A percentile compares a stretch with the other conserved stretches of the same genome.
Evolutionary conservation across 305 asterid genomes (phyloP).

Genomic region (Vinca major): DNA sequence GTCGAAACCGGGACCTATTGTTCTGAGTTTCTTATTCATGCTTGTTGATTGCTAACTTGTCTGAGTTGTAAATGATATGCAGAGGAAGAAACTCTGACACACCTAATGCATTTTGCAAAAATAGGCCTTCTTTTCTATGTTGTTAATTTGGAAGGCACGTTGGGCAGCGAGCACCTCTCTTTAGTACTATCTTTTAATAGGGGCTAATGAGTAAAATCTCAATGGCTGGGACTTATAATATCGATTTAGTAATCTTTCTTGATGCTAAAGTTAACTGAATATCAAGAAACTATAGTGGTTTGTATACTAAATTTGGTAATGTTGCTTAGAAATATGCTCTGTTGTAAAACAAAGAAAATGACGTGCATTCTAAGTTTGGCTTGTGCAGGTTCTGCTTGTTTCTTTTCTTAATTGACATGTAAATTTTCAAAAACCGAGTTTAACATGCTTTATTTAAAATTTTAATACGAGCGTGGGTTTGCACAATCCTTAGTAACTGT

Average conservation of each 20-base stretch:
- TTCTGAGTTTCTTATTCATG: neutral
- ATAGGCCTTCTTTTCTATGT: neutral
- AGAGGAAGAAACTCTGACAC: neutral
- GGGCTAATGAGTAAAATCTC: neutral
- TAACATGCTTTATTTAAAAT: neutral
- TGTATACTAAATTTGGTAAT: neutral
- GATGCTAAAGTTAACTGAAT: neutral
- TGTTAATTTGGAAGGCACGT: neutral
- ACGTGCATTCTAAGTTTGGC: neutral
- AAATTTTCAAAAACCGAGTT: no score
- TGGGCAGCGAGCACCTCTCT: neutral
- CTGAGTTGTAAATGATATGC: neutral
- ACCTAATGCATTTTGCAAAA: neutral
- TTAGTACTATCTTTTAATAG: neutral
- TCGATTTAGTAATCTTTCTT: neutral
- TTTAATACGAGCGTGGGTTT: neutral
- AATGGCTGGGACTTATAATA: neutral
- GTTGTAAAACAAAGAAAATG: no score
- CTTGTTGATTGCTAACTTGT: neutral
- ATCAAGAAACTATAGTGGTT: neutral
- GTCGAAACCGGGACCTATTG: no score
- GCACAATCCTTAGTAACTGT: neutral
- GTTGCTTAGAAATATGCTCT: neutral
- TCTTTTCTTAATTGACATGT: neutral
- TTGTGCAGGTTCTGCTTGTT: neutral